phyloP scores from a whole-genome alignment of 2,329 filamentous ascomycete genomes.

The Zymoseptoria tritici region DNA sequence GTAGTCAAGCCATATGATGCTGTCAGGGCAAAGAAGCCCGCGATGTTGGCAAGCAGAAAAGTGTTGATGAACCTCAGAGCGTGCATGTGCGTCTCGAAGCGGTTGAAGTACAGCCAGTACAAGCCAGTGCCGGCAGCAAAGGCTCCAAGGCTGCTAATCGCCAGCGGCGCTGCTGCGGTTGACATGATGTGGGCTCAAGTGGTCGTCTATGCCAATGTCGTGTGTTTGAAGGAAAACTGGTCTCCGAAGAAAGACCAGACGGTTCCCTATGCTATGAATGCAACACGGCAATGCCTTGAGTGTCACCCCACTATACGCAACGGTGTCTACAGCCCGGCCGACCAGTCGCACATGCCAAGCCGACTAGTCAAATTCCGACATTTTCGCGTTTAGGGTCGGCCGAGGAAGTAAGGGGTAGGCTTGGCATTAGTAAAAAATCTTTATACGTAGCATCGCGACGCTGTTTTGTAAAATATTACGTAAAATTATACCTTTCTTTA shows the following conservation, averaged over 20 bases:
- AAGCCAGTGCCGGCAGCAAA: conserved; percentile 10
- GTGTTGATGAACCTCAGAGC: conserved; percentile 18
- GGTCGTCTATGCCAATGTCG: neutral
- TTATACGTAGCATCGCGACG: no score
- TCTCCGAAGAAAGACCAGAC: neutral
- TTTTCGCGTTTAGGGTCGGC: no score
- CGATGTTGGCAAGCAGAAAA: conserved; percentile 16
- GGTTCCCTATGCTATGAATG: no score
- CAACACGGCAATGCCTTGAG: no score
- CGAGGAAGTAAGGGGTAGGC: no score
- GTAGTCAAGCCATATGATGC: conserved; percentile 8
- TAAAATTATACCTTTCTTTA: no score
- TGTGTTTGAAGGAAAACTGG: neutral
- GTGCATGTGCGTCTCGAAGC: conserved; percentile 25
- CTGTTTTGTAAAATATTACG: no score
- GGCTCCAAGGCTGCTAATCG: neutral
- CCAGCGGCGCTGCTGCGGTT: neutral
- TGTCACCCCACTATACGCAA: no score
- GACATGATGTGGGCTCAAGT: neutral
- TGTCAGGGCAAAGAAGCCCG: neutral
- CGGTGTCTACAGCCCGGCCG: no score
- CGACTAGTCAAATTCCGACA: no score
- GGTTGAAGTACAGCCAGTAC: conserved; percentile 21
- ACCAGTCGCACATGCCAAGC: no score
- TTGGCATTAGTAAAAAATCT: no score